Conservation (phyloP, 2,329 filamentous ascomycete species). For the Zarea fungicola region DNA sequence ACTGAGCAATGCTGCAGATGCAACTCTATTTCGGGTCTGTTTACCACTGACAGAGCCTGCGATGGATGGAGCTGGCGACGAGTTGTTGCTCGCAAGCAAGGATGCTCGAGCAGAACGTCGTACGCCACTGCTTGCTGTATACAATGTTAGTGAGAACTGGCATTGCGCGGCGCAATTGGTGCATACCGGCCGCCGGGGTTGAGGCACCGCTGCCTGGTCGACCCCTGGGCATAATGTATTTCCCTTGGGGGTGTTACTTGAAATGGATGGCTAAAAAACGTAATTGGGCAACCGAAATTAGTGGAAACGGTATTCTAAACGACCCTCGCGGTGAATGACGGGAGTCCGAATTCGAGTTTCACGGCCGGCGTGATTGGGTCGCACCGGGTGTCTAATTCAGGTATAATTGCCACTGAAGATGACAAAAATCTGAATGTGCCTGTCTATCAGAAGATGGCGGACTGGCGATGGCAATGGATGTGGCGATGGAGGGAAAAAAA, state of each 20-base stretch:
- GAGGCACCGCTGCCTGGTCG: not conserved
- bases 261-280: no score
- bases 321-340: no score
- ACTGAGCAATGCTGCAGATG: constrained; percentile 11
- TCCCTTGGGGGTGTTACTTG: no score
- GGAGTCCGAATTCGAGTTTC: no score
- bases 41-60: not conserved
- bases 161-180: not conserved
- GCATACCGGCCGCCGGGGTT: constrained; percentile 2
- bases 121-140: not conserved
- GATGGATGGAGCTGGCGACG: constrained; percentile 1
- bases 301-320: no score
- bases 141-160: not conserved
- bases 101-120: constrained; percentile 5
- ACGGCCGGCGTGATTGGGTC: not conserved
- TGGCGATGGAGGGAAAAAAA: no score
- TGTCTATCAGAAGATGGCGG: not conserved
- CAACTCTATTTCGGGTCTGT: not conserved
- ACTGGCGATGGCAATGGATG: not conserved
- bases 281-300: not conserved
- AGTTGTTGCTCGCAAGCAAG: constrained; percentile 7
- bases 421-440: not conserved
- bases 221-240: constrained; percentile 1
- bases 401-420: not conserved
- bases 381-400: not conserved